A percentile compares a stretch with the other conserved stretches of the same genome.
Conservation (phyloP, 2,329 filamentous ascomycete genomes). For the Shiraia bambusicola region DNA sequence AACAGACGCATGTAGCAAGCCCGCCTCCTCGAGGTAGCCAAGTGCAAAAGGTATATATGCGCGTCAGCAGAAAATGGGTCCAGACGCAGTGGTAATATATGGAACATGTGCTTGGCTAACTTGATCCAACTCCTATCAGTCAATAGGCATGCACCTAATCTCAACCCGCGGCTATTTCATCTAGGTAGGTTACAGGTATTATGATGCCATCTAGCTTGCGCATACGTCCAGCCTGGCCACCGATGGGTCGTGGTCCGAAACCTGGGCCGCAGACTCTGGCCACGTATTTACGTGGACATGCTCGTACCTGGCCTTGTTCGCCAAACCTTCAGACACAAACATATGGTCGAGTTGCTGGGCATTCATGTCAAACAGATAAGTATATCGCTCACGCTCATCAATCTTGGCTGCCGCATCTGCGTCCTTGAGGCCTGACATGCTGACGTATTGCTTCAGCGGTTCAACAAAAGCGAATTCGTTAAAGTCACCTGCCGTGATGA, state of each 20-base stretch:
- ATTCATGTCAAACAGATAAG: constrained; percentile 70
- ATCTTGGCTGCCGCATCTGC: constrained; percentile 62
- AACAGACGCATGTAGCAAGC: constrained; percentile 4
- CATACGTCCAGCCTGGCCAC: constrained; percentile 66
- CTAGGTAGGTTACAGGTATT: too few species aligned
- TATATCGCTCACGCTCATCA: constrained; percentile 63
- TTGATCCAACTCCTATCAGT: too few species aligned
- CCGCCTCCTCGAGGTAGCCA: too few species aligned
- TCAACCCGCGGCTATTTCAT: constrained; percentile 5
- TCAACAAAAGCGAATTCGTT: constrained; percentile 69
- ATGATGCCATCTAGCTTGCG: constrained; percentile 9
- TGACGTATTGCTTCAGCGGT: constrained; percentile 58
- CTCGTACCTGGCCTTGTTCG: constrained; percentile 55
- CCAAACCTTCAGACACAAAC: constrained; percentile 61
- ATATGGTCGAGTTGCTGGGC: constrained; percentile 71
- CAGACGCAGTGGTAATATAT: neutral
- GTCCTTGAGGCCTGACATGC: constrained; percentile 59
- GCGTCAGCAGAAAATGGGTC: too few species aligned
- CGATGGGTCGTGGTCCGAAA: constrained; percentile 70
- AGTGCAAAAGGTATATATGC: neutral
- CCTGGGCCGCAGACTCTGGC: constrained; percentile 57
- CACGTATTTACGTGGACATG: constrained; percentile 73
- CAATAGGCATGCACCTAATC: neutral
- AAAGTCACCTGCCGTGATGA: constrained; percentile 68
- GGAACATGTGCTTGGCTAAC: too few species aligned